A percentile compares a stretch with the other conserved stretches of the same genome.
Evolutionary conservation across 2,329 filamentous ascomycete species (phyloP).

Genomic region (Trichoderma brevicompactum): DNA sequence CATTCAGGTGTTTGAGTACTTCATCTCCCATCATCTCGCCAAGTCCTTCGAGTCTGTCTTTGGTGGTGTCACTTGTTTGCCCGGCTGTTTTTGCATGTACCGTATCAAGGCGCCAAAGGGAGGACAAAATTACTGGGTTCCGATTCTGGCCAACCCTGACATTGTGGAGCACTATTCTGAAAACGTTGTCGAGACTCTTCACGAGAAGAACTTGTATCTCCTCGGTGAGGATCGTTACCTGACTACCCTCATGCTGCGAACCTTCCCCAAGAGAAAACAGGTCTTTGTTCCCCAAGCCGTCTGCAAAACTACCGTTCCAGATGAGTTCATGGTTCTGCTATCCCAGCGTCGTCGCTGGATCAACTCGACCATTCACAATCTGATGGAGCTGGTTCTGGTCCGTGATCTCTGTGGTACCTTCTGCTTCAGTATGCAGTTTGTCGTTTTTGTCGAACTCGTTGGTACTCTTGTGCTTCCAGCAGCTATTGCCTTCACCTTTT

Average conservation of each 20-base stretch:
- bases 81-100: conserved; percentile 99
- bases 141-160: conserved; percentile 96
- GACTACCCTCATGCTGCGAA: conserved; percentile 96
- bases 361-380: conserved; percentile 97
- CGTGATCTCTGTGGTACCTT: conserved; percentile 97
- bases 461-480: conserved; percentile 94
- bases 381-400: conserved; percentile 96
- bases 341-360: conserved; percentile 98
- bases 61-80: conserved; percentile 97
- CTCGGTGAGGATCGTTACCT: conserved; percentile 94
- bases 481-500: conserved; percentile 95
- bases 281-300: conserved; percentile 98
- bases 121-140: conserved; percentile 98
- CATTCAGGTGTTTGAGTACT: conserved; percentile 99
- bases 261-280: conserved; percentile 98
- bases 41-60: conserved; percentile 99
- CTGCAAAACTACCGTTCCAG: conserved; percentile 97
- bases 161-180: conserved; percentile 99
- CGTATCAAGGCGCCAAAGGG: conserved; percentile 99
- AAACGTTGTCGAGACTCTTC: conserved; percentile 96
- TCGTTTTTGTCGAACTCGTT: conserved; percentile 92
- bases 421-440: conserved; percentile 99
- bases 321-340: conserved; percentile 86
- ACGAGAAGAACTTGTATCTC: conserved; percentile 94
- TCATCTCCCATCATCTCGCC: conserved; percentile 95